A percentile compares a stretch with the other conserved stretches of the same genome.
Conservation (phyloP, 2,329 filamentous ascomycete genomes). For the Zasmidium angulare region DNA sequence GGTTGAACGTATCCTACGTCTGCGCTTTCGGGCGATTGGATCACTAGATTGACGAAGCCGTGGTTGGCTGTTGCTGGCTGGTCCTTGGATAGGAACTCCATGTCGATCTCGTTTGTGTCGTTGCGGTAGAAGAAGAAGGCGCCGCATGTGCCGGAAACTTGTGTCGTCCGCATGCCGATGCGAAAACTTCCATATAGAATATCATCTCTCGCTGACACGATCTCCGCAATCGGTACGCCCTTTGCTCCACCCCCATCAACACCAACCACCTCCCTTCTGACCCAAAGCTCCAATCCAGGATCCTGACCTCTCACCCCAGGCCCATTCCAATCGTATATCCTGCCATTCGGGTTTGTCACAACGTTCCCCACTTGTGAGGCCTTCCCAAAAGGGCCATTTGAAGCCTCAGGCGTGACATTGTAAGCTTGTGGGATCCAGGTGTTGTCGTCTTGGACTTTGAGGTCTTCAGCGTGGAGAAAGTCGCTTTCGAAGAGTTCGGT, state of each 20-base stretch:
- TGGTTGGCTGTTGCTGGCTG: constrained; percentile 48
- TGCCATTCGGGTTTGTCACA: constrained; percentile 50
- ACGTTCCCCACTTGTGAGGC: constrained; percentile 60
- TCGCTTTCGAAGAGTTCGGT: constrained; percentile 71
- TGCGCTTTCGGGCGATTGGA: constrained; percentile 65
- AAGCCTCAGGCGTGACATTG: constrained; percentile 58
- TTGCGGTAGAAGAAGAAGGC: constrained; percentile 85
- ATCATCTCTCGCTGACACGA: constrained; percentile 62
- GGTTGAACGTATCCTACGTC: constrained; percentile 62
- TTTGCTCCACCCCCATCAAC: no score
- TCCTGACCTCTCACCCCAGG: constrained; percentile 45
- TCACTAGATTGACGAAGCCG: constrained; percentile 70
- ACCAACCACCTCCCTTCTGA: constrained; percentile 42
- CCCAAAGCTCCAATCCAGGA: constrained; percentile 59
- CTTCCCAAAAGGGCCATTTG: constrained; percentile 67
- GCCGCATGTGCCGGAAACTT: constrained; percentile 66
- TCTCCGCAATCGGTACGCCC: constrained; percentile 60
- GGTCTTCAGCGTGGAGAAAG: constrained; percentile 58
- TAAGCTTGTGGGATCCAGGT: constrained; percentile 70
- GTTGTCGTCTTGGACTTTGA: constrained; percentile 15
- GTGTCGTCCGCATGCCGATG: constrained; percentile 64
- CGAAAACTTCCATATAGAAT: constrained; percentile 70
- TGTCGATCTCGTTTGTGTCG: constrained; percentile 77
- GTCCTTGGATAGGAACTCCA: constrained; percentile 67
- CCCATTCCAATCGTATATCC: constrained; percentile 44